A percentile compares a stretch with the other conserved stretches of the same genome.
Evolutionary conservation across 495 filamentous ascomycete species (phyloP).

Genomic region (Xylaria castorea): DNA sequence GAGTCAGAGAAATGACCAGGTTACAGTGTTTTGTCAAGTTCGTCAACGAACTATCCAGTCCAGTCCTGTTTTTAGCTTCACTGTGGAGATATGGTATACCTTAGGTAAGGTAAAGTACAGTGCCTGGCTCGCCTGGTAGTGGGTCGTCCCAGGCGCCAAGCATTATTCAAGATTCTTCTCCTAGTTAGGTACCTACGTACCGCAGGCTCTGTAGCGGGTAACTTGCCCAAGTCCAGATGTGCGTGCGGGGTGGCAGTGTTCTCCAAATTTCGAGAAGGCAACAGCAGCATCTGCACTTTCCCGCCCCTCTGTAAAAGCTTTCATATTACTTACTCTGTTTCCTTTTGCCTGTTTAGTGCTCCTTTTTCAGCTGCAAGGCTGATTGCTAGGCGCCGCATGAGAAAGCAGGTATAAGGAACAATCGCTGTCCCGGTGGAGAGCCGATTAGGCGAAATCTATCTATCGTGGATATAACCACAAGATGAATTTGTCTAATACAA

Average conservation of each 20-base stretch:
- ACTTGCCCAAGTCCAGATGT: neutral
- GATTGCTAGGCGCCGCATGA: neutral
- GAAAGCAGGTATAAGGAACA: neutral
- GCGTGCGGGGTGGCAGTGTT: slow-evolving; percentile 4
- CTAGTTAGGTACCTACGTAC: neutral
- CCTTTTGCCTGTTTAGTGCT: neutral
- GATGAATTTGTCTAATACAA: no score
- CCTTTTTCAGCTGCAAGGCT: slow-evolving; percentile 2
- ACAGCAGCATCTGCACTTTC: neutral
- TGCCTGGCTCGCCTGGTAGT: no score
- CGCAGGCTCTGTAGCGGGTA: neutral
- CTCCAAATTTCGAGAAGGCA: slow-evolving; percentile 20
- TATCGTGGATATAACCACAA: neutral
- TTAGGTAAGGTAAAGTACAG: no score
- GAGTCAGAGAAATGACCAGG: no score
- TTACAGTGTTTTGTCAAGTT: neutral
- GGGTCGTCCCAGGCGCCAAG: neutral
- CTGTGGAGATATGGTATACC: neutral
- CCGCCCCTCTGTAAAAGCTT: neutral
- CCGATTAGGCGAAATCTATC: neutral
- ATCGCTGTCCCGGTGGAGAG: neutral
- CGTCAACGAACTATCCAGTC: neutral
- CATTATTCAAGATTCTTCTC: neutral
- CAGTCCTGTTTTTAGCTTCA: neutral
- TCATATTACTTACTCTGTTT: no score